phyloP scores from a whole-genome alignment of 345 rosid species.

The Cardamine resedifolia region DNA sequence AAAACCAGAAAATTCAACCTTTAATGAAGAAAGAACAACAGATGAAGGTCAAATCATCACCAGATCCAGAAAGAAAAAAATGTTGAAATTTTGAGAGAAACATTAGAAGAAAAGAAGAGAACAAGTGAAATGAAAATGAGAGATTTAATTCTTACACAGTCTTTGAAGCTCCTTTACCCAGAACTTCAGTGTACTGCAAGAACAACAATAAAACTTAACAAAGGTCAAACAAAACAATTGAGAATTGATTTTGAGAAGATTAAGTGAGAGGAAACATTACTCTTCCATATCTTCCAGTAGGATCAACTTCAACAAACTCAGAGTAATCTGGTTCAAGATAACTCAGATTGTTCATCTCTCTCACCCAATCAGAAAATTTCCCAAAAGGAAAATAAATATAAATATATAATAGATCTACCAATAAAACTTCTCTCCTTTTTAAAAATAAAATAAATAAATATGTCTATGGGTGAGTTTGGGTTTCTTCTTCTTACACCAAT shows the following conservation, averaged over 20 bases:
- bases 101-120: neutral
- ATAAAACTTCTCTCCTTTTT: constrained; percentile 9
- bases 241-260: constrained; percentile 21
- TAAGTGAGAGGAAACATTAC: constrained; percentile 41
- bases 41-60: neutral
- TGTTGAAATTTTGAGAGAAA: neutral
- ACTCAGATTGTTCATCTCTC: constrained; percentile 66
- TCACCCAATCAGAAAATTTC: constrained; percentile 13
- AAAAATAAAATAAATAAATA: too few relatives aligned
- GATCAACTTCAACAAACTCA: constrained; percentile 98
- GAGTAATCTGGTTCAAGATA: constrained; percentile 57
- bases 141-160: constrained; percentile 65
- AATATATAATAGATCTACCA: constrained; percentile 29
- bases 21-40: constrained; percentile 1
- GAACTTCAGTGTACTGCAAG: constrained; percentile 88
- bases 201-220: constrained; percentile 24
- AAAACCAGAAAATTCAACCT: constrained; percentile 22
- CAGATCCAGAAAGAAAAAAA: constrained; percentile 29
- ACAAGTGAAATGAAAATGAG: neutral
- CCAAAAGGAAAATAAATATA: neutral
- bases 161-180: constrained; percentile 99
- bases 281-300: constrained; percentile 98
- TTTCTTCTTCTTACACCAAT: constrained; percentile 31
- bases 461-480: neutral
- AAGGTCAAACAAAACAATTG: constrained; percentile 5